Percentiles rank a stretch among this genome's conserved stretches.
Evolutionary conservation across 225 moss, liverwort and hornwort species (phyloP).

Genomic region (Neckera pumila): DNA sequence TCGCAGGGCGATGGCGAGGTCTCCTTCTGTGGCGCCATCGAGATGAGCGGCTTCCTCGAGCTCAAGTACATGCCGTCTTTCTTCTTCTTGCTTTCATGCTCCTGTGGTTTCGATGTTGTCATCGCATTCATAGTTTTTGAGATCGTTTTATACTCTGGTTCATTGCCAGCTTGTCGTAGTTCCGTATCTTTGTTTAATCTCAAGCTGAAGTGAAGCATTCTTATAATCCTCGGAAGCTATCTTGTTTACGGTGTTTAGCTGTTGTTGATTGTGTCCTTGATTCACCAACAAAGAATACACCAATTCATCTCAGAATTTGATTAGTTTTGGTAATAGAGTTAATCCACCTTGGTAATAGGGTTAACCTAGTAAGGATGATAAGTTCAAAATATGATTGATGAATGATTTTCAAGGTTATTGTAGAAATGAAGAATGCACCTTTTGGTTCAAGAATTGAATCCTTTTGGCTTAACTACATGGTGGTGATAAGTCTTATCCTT

Average conservation of each 20-base stretch:
- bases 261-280: not conserved
- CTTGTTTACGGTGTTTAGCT: not conserved
- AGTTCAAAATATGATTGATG: no score
- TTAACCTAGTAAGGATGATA: no score
- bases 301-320: no score
- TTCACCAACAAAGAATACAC: no score
- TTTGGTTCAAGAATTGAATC: no score
- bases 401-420: no score
- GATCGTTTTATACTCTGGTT: not conserved
- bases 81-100: not conserved
- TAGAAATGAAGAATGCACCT: no score
- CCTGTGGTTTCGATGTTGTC: not conserved
- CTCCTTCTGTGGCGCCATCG: conserved; percentile 86
- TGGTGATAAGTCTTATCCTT: no score
- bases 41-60: conserved; percentile 86
- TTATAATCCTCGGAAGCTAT: not conserved
- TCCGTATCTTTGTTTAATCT: not conserved
- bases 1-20: conserved; percentile 91
- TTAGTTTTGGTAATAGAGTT: no score
- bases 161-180: not conserved
- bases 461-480: no score
- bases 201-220: not conserved
- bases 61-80: conserved; percentile 36
- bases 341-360: no score
- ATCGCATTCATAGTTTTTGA: not conserved